A percentile compares a stretch with the other conserved stretches of the same genome.
phyloP scores from a whole-genome alignment of 805 yeast species.

The Metahyphopichia silvanorum region DNA sequence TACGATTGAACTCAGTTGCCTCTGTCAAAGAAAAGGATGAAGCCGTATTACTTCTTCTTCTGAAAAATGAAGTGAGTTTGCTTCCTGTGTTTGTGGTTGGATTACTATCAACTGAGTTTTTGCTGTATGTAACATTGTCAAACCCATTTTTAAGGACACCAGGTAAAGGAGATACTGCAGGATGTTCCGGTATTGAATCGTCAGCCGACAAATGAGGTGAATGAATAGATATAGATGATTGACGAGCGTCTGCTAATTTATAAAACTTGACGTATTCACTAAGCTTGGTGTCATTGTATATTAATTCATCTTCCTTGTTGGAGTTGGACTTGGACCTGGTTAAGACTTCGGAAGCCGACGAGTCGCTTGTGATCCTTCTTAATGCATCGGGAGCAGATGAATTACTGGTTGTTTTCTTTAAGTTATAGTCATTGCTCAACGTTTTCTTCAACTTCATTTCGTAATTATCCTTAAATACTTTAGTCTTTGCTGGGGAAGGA shows the following conservation, averaged over 20 bases:
- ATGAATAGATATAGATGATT: constrained; percentile 7
- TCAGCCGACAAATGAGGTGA: background rate
- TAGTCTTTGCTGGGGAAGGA: constrained; percentile 3
- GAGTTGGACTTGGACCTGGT: constrained; percentile 12
- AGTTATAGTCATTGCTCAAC: background rate
- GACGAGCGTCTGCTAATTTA: constrained; percentile 18
- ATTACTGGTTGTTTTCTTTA: background rate
- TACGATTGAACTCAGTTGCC: constrained; percentile 13
- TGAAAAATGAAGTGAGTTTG: constrained; percentile 26
- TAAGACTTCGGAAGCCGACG: constrained; percentile 3
- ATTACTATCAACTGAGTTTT: constrained; percentile 2
- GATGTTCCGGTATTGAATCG: constrained; percentile 4
- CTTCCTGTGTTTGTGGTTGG: constrained; percentile 5
- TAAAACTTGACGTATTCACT: constrained; percentile 36
- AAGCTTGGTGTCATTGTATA: constrained; percentile 26
- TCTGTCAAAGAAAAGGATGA: constrained; percentile 4
- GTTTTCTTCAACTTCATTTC: constrained; percentile 7
- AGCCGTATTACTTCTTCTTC: constrained; percentile 17
- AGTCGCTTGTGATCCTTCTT: too few relatives aligned
- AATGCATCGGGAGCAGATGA: too few relatives aligned
- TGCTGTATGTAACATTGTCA: constrained; percentile 9
- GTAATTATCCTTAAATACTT: constrained; percentile 17
- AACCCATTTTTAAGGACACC: constrained; percentile 16
- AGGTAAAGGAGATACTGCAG: constrained; percentile 11
- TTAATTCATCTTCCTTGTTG: background rate